Evolutionary conservation across 2,329 filamentous ascomycete genomes (phyloP), one percentile per base, ranked within the genome.

Genomic region (Cordyceps fumosorosea): DNA sequence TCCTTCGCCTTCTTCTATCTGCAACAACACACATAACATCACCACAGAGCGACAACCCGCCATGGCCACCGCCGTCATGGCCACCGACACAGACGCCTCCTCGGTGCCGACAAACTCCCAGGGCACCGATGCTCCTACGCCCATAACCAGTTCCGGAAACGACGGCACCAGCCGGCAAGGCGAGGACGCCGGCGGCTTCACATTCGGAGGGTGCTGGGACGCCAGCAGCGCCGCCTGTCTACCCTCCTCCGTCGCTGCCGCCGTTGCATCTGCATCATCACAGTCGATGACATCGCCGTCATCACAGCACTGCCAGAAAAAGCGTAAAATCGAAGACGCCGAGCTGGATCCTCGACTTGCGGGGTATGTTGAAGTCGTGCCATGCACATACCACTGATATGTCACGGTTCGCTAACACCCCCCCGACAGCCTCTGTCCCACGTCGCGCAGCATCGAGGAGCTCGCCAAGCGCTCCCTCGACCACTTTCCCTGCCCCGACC

Each of bases 401-500:
- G 52, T 50, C 24, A 3, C 34, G 24, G 53, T 12, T 32, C 50
- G 45, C 57, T 60, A 47, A 60, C 50, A 53, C 10, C 18, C 18
- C 8, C 12, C 14, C 14, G 10, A 51, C 59, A 64, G 61, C 52
- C 18, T 34, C 61, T 55, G 63, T 18, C 32, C 62, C 22, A 37
- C 63, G 45, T 54, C 72, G n/a, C 34, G 68, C 63, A 74, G 69
- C 59, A 71, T 76, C 60, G 75, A 77, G 64, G 75, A 77, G 57
- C 69, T 73, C 18, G 75, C 72, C 63, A 73, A 74, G 63, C 73
- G 75, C 48, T 70, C 74, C 11, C 69, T 77, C 20, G 70, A 73
- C 53, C 75, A 77, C 58, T 77, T 77, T 44, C 75, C 76, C n/a
- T 74, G 76, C 64, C 76, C 79, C 20, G 68, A 71, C 47, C 65